Base-by-base conservation (phyloP, 306 rosid genomes). In the Quercus aquifolioides region DNA sequence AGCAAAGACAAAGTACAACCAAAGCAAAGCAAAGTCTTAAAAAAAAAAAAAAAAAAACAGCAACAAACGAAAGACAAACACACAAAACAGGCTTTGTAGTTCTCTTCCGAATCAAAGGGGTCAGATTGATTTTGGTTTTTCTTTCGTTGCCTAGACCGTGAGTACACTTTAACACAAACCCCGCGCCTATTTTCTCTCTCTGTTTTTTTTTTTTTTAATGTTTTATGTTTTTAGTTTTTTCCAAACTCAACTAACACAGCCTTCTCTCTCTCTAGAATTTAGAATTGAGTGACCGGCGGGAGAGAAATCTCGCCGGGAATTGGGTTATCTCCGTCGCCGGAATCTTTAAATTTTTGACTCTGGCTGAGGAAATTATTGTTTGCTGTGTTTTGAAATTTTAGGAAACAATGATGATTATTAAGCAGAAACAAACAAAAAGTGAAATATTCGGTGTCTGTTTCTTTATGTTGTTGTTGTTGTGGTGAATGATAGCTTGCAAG, bases 241-340 rank as follows among this genome's bases (percentile, higher is more conserved):
- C 58, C 4, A 79, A 82, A 85, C 85, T 86, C 88, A 85, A 87
- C 92, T 52, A 82, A 85, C 89, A 41, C 76, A 41, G 46, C 46
- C 46, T 72, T 65, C 51, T 55, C 82, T 78, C 84, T 83, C 76
- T 82, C 74, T 78, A 49, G 55, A 78, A 78, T 78, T 70, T 41
- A 41, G 46, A 41, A 72, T 75, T 76, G 85, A 38, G 84, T 78
- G 78, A 86, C 91, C 88, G 91, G 92, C 97, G 94, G 85, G 86
- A 86, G 85, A 43, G 55, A 41, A 51, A 71, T 74, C 88, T 89
- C 87, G 92, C 91, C 88, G 92, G 87, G 74, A 84, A 74, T 79
- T 67, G 72, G 78, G 78, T 82, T 83, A 43, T 11, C 26, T 2
- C 23, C 51, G 46, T 1, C 3, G 28, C 76, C 83, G 71, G 81